A percentile compares a stretch with the other conserved stretches of the same genome.
These are phyloP conservation scores for Paratinospora sagittata DNA, from an alignment of 164 flowering plant genomes.

Conservation along the genomic window DNA sequence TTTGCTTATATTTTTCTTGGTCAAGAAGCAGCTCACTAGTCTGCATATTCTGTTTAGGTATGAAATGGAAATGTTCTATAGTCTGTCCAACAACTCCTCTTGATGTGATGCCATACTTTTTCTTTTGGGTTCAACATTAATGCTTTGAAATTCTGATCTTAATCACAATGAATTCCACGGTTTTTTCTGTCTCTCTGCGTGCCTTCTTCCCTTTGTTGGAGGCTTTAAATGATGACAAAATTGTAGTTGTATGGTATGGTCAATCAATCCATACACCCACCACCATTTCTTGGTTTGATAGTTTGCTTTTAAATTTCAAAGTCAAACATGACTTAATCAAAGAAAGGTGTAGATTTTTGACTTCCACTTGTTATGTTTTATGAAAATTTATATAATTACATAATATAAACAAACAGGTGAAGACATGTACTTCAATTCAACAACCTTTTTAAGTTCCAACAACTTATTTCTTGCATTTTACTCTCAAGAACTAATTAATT, in stretches of 20 bases:
- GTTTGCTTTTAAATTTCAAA: too few relatives aligned
- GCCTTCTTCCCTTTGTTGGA: background rate
- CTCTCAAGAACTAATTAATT: background rate
- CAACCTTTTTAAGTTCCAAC: background rate
- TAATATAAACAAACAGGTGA: too few relatives aligned
- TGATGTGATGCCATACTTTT: background rate
- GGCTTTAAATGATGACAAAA: background rate
- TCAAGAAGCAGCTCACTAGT: background rate
- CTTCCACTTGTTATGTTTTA: background rate
- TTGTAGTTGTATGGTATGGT: too few relatives aligned
- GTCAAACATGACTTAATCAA: background rate
- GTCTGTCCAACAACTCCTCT: conserved; percentile 1
- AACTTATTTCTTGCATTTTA: too few relatives aligned
- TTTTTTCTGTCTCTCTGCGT: background rate
- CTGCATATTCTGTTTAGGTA: background rate
- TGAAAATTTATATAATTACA: too few relatives aligned
- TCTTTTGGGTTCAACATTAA: background rate
- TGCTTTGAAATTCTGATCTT: background rate
- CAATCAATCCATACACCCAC: background rate
- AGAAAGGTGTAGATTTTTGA: background rate
- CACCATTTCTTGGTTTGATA: too few relatives aligned
- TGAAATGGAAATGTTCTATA: background rate
- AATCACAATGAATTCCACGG: background rate
- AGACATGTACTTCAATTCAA: background rate
- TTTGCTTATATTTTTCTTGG: background rate